Percentiles rank a stretch among this genome's conserved stretches.
phyloP scores from a whole-genome alignment of 768 basidiomycete species.

The Panellus pusillus region DNA sequence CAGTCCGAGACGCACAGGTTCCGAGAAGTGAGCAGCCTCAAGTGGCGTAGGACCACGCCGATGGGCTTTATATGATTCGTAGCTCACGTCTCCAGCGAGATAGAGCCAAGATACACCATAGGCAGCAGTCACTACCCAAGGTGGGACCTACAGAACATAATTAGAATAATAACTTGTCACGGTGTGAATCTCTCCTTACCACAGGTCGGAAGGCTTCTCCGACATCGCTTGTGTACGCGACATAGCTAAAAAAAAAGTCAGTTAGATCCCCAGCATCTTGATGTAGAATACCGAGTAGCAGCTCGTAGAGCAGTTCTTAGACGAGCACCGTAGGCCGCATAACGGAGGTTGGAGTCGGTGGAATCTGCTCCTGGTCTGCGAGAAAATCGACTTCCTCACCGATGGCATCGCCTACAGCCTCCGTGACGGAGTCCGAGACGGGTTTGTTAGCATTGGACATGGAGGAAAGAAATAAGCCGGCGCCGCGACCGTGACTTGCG shows the following conservation, averaged over 20 bases:
- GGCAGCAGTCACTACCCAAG: slow-evolving; percentile 69
- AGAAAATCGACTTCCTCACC: slow-evolving; percentile 54
- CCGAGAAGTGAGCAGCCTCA: slow-evolving; percentile 70
- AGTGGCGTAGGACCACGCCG: slow-evolving; percentile 63
- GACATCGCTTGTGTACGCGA: slow-evolving; percentile 68
- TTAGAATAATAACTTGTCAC: too few species aligned
- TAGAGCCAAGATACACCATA: slow-evolving; percentile 86
- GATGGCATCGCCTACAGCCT: slow-evolving; percentile 40
- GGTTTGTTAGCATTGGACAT: slow-evolving; percentile 29
- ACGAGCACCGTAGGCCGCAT: slow-evolving; percentile 78
- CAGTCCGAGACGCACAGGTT: slow-evolving; percentile 65
- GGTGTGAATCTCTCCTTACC: slow-evolving; percentile 19
- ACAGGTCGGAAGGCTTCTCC: slow-evolving; percentile 85
- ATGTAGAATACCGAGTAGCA: slow-evolving; percentile 71
- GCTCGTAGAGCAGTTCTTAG: slow-evolving; percentile 75
- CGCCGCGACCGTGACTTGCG: not conserved
- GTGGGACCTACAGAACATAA: slow-evolving; percentile 37
- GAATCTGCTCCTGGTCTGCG: slow-evolving; percentile 64
- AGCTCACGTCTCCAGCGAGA: slow-evolving; percentile 74
- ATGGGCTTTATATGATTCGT: slow-evolving; percentile 80
- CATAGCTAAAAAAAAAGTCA: slow-evolving; percentile 19
- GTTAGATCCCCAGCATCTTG: slow-evolving; percentile 44
- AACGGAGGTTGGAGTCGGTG: slow-evolving; percentile 67
- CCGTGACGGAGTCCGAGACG: slow-evolving; percentile 18
- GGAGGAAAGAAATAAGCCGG: slow-evolving; percentile 1